Percentiles rank a stretch among this genome's conserved stretches.
phyloP scores from a whole-genome alignment of 2,329 filamentous ascomycete genomes.

The Alternaria gansuensis region DNA sequence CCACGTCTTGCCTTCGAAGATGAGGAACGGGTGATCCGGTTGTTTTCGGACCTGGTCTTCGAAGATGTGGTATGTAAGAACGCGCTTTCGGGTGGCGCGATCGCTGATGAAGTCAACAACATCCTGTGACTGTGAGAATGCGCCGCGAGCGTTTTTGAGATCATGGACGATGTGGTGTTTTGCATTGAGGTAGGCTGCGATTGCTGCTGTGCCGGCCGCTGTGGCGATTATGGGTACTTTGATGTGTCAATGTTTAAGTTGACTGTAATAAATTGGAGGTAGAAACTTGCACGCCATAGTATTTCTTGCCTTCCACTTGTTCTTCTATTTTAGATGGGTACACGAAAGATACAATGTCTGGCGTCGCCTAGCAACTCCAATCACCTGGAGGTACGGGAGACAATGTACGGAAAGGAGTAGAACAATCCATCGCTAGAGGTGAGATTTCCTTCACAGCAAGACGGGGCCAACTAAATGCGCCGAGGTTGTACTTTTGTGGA shows the following conservation, averaged over 20 bases:
- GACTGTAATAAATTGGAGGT: neutral
- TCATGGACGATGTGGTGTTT: conserved; percentile 48
- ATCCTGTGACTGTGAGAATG: conserved; percentile 29
- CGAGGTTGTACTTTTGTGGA: conserved; percentile 11
- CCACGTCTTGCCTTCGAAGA: conserved; percentile 50
- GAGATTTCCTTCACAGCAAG: neutral
- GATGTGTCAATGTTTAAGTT: neutral
- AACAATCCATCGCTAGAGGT: neutral
- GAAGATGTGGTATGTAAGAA: conserved; percentile 45
- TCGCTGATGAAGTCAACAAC: conserved; percentile 31
- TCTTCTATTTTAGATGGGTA: neutral
- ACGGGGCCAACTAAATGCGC: neutral
- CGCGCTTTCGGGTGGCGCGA: conserved; percentile 30
- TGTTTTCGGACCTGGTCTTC: conserved; percentile 51
- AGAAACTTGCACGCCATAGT: conserved; percentile 25
- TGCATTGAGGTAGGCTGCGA: conserved; percentile 51
- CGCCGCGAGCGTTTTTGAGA: conserved; percentile 31
- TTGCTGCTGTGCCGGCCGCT: conserved; percentile 39
- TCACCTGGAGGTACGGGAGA: neutral
- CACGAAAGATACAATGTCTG: neutral
- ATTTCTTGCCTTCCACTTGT: neutral
- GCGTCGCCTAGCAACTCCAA: neutral
- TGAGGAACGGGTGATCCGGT: conserved; percentile 45
- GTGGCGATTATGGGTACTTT: conserved; percentile 44
- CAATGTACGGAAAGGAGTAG: neutral